A percentile compares a stretch with the other conserved stretches of the same genome.
phyloP scores from a whole-genome alignment of 2,329 filamentous ascomycete genomes.

The Fusarium sterilihyphosum region DNA sequence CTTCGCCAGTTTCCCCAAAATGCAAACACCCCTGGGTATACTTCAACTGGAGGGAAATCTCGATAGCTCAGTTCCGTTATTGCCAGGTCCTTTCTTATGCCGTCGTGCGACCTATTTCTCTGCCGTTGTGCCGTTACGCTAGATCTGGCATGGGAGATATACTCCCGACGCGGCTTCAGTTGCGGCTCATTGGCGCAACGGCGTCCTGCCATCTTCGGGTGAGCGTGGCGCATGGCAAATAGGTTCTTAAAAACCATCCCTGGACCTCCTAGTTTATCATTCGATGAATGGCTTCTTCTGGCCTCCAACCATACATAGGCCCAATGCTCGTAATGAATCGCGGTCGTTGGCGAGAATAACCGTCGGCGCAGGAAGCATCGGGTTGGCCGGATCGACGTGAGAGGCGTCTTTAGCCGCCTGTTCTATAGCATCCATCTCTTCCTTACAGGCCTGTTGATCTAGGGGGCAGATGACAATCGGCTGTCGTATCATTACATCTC shows the following conservation, averaged over 20 bases:
- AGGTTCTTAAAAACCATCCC: constrained; percentile 26
- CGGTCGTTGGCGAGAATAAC: constrained; percentile 84
- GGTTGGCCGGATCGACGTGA: constrained; percentile 86
- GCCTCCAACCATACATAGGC: constrained; percentile 70
- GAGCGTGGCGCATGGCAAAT: constrained; percentile 18
- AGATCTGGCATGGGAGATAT: constrained; percentile 21
- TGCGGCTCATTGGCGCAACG: constrained; percentile 22
- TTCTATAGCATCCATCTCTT: constrained; percentile 98
- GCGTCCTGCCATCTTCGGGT: constrained; percentile 12
- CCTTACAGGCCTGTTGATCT: constrained; percentile 94
- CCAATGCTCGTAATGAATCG: constrained; percentile 68
- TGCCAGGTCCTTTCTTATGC: background rate
- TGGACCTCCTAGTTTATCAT: constrained; percentile 46
- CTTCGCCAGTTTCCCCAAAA: constrained; percentile 36
- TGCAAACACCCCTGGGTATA: constrained; percentile 43
- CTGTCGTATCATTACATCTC: constrained; percentile 88
- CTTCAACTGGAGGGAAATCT: constrained; percentile 23
- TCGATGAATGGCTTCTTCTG: constrained; percentile 75
- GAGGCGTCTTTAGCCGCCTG: constrained; percentile 94
- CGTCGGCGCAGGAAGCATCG: constrained; percentile 86
- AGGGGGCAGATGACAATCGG: constrained; percentile 96
- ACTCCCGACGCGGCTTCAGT: constrained; percentile 32
- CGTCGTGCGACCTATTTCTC: constrained; percentile 10
- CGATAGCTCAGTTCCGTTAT: constrained; percentile 4
- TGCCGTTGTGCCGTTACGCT: constrained; percentile 11